Conservation (phyloP, 1,284 basidiomycete genomes). For the Tilletia indica region DNA sequence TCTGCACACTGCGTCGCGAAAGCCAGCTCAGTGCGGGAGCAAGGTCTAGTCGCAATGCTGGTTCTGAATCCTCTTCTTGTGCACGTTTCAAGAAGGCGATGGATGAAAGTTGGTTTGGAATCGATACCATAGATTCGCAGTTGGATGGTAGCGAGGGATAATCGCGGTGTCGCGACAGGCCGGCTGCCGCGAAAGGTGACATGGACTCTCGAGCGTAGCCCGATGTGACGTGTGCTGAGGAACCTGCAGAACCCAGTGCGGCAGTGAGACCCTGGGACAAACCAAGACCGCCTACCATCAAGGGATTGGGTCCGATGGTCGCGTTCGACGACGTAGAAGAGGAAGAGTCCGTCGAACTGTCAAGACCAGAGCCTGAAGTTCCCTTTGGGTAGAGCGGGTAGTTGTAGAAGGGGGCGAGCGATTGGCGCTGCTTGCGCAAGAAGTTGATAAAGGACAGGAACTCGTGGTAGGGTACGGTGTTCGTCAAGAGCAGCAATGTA, state of each 20-base stretch:
- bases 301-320: background rate
- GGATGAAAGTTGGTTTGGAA: slow-evolving; percentile 58
- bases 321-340: background rate
- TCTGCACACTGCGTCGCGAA: slow-evolving; percentile 77
- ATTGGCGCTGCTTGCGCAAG: slow-evolving; percentile 68
- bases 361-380: background rate
- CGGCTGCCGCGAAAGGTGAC: slow-evolving; percentile 53
- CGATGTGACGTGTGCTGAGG: slow-evolving; percentile 17
- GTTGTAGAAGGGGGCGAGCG: slow-evolving; percentile 46
- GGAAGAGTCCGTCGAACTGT: background rate
- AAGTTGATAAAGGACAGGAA: slow-evolving; percentile 79
- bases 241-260: slow-evolving; percentile 20
- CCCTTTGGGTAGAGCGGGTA: slow-evolving; percentile 26
- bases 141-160: slow-evolving; percentile 60
- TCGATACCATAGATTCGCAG: slow-evolving; percentile 45
- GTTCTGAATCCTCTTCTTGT: slow-evolving; percentile 85
- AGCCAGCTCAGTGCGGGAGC: slow-evolving; percentile 93
- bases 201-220: slow-evolving; percentile 35
- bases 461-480: slow-evolving; percentile 73
- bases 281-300: slow-evolving; percentile 1
- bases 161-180: slow-evolving; percentile 68
- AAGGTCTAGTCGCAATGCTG: slow-evolving; percentile 85
- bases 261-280: slow-evolving; percentile 23
- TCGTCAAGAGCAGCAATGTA: slow-evolving; percentile 35
- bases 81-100: slow-evolving; percentile 82